phyloP scores from a whole-genome alignment of 768 basidiomycete genomes.

The Podaxis mareebaensis region DNA sequence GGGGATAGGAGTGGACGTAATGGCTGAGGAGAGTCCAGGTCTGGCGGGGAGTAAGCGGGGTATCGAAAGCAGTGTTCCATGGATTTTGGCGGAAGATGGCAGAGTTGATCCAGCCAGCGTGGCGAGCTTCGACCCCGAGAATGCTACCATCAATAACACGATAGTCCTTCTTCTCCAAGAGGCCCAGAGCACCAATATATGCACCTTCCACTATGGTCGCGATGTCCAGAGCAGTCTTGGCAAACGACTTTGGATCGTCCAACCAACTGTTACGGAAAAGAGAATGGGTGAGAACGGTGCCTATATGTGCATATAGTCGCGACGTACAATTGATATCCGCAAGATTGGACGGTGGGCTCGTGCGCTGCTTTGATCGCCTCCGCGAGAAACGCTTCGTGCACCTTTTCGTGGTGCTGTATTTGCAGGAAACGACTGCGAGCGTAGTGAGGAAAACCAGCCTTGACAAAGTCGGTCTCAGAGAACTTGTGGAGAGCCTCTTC shows the following conservation, averaged over 20 bases:
- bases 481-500: conserved; percentile 39
- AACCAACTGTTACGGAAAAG: neutral
- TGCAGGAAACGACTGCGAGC: conserved; percentile 49
- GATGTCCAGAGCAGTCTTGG: conserved; percentile 39
- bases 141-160: conserved; percentile 60
- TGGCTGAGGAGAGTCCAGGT: conserved; percentile 38
- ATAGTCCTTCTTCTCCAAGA: conserved; percentile 45
- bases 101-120: conserved; percentile 61
- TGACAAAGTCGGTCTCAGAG: conserved; percentile 38
- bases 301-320: neutral
- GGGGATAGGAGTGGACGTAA: conserved; percentile 57
- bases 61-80: conserved; percentile 64
- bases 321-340: conserved; percentile 62
- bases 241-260: conserved; percentile 1
- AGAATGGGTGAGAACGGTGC: neutral
- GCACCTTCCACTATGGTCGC: conserved; percentile 60
- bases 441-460: conserved; percentile 44
- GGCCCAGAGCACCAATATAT: conserved; percentile 56
- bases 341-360: conserved; percentile 43
- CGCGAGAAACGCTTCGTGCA: conserved; percentile 25
- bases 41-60: conserved; percentile 40
- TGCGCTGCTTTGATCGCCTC: conserved; percentile 44
- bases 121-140: conserved; percentile 59
- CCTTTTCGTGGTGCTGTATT: conserved; percentile 46
- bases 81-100: conserved; percentile 47